Evolutionary conservation across 768 basidiomycete genomes (phyloP), one percentile per base, ranked within the genome.

Genomic region (Lactarius quietus): DNA sequence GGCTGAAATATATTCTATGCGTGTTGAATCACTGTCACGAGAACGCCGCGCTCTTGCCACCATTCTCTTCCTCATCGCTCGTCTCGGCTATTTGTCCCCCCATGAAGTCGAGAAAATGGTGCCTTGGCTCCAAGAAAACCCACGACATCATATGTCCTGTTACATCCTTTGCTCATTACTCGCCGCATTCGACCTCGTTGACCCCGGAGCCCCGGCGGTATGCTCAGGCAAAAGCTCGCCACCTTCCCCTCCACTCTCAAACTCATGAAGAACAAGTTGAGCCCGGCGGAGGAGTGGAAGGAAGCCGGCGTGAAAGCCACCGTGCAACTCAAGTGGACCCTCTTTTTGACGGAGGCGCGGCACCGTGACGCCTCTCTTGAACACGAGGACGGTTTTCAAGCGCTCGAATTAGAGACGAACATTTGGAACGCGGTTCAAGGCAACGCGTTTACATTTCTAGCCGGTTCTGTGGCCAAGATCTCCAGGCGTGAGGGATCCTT

Each of bases 391-490:
- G 90, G 86, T 2, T 89, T 87, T 76, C 86, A 81, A 67, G 87
- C 90, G 2, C 90, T 92, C 59, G 86, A 90, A 61, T 81, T 95
- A 48, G 93, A 95, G 74, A 84, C 82, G 1, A 87, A 91, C 65
- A 85, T 94, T 26, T 89, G 88, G 86, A 84, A 84, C 70, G 91
- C 92, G 3, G 87, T 96, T 1, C 89, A 93, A 73, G 88, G 87
- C 1, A 90, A 92, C 70, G 85, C 87, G 3, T 94, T 96, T 74
- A 79, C 79, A 0, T 94, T 88, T 73, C 83, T 94, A 35, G 80
- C 84, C 0, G 72, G 79, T n/a, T 78, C 82, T 6, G 82, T 92
- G 17, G 73, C 87, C 12, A 82, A 85, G 62, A 71, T 91, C 45
- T 80, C 85, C 63, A 79, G 78, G 70, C 79, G 77, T 43, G 78